Base-by-base conservation (phyloP, 2,329 filamentous ascomycete species). In the Hypomyces rosellus region DNA sequence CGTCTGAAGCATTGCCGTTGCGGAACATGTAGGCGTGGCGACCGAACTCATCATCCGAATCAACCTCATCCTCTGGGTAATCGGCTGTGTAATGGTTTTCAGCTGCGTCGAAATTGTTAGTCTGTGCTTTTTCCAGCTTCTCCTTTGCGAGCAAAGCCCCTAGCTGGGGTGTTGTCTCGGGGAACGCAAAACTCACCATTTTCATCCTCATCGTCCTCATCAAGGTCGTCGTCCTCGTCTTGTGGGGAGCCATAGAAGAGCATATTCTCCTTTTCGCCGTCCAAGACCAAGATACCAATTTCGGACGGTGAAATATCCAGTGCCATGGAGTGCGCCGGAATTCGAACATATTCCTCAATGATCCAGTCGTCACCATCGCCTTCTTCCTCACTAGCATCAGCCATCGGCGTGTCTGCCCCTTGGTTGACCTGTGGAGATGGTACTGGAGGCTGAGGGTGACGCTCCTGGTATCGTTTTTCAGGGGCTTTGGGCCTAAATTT, bases 51-150 rank as follows among this genome's bases (percentile, higher is more conserved):
- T 73, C 69, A 58, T 89, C 86, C 14, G 81, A 84, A 41, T 81
- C 84, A 13, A 89, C 76, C 63, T 91, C 87, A 48, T 91, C 86
- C 54, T 91, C 87, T 1, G 87, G 87, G 58, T 91, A 91, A 63
- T 91, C 87, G 48, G 86, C 84, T 3, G 83, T 82, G 62, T 90
- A 89, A 66, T 89, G 84, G 60, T 89, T 85, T 63, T 91, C 87
- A 34, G 87, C 85, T 84, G 53, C 14, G 9, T 30, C 9, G 18
- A 41, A 11, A 18, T 36, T 30, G 54, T 55, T 42, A 50, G 50
- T 49, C 46, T 6, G 11, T 11, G 3, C 37, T 30, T 13, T 42
- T 41, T 25, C 30, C 36, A 39, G 15, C 33, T 39, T 48, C 18
- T n/a, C n/a, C 34, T 20, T 34, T 1, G 48, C 20, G 25, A 37